These are phyloP conservation scores for Asterophora lycoperdoides DNA, from an alignment of 768 basidiomycete species.

Conservation along the genomic window DNA sequence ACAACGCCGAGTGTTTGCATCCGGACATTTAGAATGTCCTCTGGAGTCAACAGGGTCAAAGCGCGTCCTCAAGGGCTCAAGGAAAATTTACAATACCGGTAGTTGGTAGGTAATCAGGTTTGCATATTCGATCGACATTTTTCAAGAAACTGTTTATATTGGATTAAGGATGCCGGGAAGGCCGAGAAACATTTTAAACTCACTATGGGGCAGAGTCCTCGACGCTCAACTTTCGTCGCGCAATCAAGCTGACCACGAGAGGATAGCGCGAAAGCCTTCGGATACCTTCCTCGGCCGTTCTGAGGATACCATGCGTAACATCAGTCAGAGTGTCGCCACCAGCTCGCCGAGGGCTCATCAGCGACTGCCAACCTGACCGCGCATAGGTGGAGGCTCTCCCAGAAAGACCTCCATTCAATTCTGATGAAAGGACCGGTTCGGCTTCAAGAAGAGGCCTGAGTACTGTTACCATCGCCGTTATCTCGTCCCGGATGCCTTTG, in stretches of 20 bases:
- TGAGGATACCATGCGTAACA: conserved; percentile 32
- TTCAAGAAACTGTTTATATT: conserved; percentile 53
- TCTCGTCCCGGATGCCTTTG: conserved; percentile 9
- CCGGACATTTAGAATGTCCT: conserved; percentile 76
- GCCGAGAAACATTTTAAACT: conserved; percentile 24
- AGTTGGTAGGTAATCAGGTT: conserved; percentile 65
- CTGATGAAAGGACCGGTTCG: conserved; percentile 5
- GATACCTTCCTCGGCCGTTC: conserved; percentile 45
- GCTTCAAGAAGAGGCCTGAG: conserved; percentile 13
- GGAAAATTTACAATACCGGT: conserved; percentile 42
- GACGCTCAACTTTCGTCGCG: conserved; percentile 54
- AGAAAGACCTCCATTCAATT: conserved; percentile 15
- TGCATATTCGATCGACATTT: conserved; percentile 57
- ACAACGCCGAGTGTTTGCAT: conserved; percentile 76
- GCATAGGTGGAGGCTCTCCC: conserved; percentile 13
- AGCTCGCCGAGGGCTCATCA: conserved; percentile 8
- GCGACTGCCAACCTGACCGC: conserved; percentile 14
- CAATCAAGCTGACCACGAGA: conserved; percentile 50
- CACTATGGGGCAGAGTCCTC: conserved; percentile 78
- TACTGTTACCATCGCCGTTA: conserved; percentile 1
- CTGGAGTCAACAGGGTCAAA: conserved; percentile 29
- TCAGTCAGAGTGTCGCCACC: conserved; percentile 10
- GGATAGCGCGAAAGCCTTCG: conserved; percentile 66
- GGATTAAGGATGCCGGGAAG: neutral
- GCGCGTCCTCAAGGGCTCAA: neutral